Conservation (phyloP, 345 rosid species). For the Ailanthus altissimus region DNA sequence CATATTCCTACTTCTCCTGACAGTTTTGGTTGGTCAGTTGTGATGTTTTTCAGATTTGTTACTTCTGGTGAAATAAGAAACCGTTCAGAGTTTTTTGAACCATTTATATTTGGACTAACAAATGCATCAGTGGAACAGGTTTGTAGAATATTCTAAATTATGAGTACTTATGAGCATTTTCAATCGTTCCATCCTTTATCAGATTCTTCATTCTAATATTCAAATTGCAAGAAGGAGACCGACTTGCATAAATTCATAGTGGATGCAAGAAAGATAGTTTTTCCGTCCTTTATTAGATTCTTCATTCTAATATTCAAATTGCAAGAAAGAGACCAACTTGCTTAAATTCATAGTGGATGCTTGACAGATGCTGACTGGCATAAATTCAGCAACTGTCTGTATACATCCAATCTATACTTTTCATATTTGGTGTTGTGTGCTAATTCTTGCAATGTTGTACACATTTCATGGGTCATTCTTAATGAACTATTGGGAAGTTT, state of each 20-base stretch:
- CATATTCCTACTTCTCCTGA: slow-evolving; percentile 32
- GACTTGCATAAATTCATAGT: not conserved
- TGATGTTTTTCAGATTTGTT: slow-evolving; percentile 99
- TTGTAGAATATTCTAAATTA: slow-evolving; percentile 22
- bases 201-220: not conserved
- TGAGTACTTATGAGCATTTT: not conserved
- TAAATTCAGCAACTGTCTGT: not conserved
- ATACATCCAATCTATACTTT: not conserved
- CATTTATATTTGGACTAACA: slow-evolving; percentile 80
- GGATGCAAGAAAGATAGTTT: not conserved
- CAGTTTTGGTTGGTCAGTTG: slow-evolving; percentile 66
- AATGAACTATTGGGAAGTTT: not conserved
- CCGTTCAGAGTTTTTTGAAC: slow-evolving; percentile 88
- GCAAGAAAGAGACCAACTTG: too few relatives aligned
- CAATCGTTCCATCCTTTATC: slow-evolving; percentile 11
- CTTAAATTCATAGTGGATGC: slow-evolving; percentile 5
- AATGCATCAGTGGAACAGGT: slow-evolving; percentile 96
- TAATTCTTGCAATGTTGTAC: not conserved
- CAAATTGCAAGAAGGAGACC: too few relatives aligned
- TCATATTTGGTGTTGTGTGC: not conserved
- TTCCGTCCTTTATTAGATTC: slow-evolving; percentile 11
- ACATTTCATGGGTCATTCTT: not conserved
- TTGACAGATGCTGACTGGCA: too few relatives aligned
- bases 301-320: too few relatives aligned
- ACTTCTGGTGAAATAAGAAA: slow-evolving; percentile 91